phyloP scores from a whole-genome alignment of 345 rosid species.

The Noccaea caerulescens region DNA sequence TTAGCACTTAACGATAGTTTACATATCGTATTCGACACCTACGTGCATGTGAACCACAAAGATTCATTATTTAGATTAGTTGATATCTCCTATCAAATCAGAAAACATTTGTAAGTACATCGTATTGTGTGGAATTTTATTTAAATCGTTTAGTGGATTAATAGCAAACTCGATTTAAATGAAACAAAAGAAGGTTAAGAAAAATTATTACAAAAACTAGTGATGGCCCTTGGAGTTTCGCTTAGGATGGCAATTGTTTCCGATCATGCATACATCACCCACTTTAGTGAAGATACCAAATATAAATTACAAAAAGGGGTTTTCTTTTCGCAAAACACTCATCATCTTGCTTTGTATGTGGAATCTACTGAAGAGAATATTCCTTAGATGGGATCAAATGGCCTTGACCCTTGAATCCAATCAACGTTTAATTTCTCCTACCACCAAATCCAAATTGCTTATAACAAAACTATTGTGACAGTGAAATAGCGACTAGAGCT shows the following conservation, averaged over 20 bases:
- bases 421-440: not conserved
- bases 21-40: no score
- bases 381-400: slow-evolving; percentile 34
- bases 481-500: slow-evolving; percentile 4
- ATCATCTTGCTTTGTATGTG: slow-evolving; percentile 40
- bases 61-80: not conserved
- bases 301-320: slow-evolving; percentile 29
- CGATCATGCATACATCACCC: slow-evolving; percentile 43
- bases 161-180: slow-evolving; percentile 5
- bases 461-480: not conserved
- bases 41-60: not conserved
- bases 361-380: slow-evolving; percentile 40
- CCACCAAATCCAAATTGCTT: not conserved
- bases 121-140: not conserved
- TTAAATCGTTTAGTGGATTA: not conserved
- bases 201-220: slow-evolving; percentile 18
- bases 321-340: slow-evolving; percentile 24
- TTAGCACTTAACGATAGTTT: no score
- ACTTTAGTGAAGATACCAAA: slow-evolving; percentile 45
- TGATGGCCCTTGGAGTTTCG: slow-evolving; percentile 40
- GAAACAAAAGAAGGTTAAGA: slow-evolving; percentile 18
- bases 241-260: slow-evolving; percentile 37
- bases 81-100: slow-evolving; percentile 2
- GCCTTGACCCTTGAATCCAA: slow-evolving; percentile 31
- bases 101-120: not conserved